Evolutionary conservation across 108 stramenopile species (phyloP), one percentile per base, ranked within the genome.

Genomic region (Tribonema minus): DNA sequence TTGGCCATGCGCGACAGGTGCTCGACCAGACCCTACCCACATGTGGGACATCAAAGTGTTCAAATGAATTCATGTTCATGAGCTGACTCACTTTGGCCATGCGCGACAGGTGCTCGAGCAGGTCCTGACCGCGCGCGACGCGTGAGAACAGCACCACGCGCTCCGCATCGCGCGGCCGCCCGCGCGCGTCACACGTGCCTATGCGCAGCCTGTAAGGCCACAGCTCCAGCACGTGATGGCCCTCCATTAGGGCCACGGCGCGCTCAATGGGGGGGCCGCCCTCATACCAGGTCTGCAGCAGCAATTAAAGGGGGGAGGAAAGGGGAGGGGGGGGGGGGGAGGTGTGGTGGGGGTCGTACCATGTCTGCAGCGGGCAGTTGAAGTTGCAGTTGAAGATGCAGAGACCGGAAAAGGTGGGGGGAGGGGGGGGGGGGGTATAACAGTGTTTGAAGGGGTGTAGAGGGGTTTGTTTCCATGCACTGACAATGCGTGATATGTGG

Each of bases 201-300:
- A 75, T 60, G 64, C 46, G 40, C 36, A 81, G 74, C 38, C 73
- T 61, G 36, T 68, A 20, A 9, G 80, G 80, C n/a, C 35, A 81
- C 12, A 81, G 74, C 67, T 81, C 80, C 65, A 81, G 65, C 72
- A 75, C 37, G 1, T 40, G 66, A 23, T 3, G 28, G 0, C 58
- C 72, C 68, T 66, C 54, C 54, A 36, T 36, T n/a, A 66, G 31
- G 40, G 62, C 41, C 35, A 82, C 77, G 28, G 41, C 31, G 3
- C 77, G 81, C 35, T 70, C 72, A 31, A 82, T 15, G 65, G 23
- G 3, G 1, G 81, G 81, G 28, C 81, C 81, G 7, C 81, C 81
- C 1, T 72, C 81, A 59, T 82, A 82, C 81, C 81, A 82, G 9
- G 67, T 15, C 1, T 75, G 73, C 23, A 82, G 27, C 36, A 3